Evolutionary conservation across 208 protist genomes (phyloP).

Genomic region (Crithidia fasciculata): DNA sequence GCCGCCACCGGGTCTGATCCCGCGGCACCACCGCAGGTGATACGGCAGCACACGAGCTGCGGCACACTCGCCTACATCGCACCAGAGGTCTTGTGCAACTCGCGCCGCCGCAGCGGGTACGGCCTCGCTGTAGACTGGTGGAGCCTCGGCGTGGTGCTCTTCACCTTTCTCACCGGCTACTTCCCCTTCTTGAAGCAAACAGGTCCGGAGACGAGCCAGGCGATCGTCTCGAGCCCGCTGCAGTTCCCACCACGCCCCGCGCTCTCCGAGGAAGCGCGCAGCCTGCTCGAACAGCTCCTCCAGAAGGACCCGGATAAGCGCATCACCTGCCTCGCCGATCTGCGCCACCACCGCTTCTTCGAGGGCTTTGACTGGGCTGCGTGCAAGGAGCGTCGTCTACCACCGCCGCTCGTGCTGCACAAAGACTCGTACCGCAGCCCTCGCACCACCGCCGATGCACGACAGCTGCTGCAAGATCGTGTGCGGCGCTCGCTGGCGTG

Average conservation of each 20-base stretch:
- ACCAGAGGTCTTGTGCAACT: constrained; percentile 73
- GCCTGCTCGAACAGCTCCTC: constrained; percentile 53
- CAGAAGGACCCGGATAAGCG: constrained; percentile 64
- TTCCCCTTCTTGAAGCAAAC: constrained; percentile 76
- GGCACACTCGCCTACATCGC: constrained; percentile 92
- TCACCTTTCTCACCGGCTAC: constrained; percentile 75
- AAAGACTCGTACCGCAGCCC: constrained; percentile 52
- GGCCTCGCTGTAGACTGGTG: constrained; percentile 86
- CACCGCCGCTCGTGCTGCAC: constrained; percentile 64
- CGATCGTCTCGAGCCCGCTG: constrained; percentile 45
- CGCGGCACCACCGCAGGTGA: constrained; percentile 12
- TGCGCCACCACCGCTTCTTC: constrained; percentile 72
- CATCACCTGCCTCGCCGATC: constrained; percentile 43
- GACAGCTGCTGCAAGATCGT: constrained; percentile 33
- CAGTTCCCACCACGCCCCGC: constrained; percentile 53
- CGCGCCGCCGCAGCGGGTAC: constrained; percentile 54
- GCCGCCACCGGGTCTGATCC: neutral
- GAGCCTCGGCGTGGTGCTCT: constrained; percentile 81
- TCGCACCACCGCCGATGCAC: constrained; percentile 25
- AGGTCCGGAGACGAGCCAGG: constrained; percentile 58
- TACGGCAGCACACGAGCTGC: constrained; percentile 77
- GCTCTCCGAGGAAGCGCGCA: constrained; percentile 39
- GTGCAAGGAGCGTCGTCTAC: constrained; percentile 55
- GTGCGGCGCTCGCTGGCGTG: constrained; percentile 33
- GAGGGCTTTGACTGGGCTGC: constrained; percentile 75